phyloP scores from a whole-genome alignment of 805 yeast species.

The Kodamaea neixiangensis region DNA sequence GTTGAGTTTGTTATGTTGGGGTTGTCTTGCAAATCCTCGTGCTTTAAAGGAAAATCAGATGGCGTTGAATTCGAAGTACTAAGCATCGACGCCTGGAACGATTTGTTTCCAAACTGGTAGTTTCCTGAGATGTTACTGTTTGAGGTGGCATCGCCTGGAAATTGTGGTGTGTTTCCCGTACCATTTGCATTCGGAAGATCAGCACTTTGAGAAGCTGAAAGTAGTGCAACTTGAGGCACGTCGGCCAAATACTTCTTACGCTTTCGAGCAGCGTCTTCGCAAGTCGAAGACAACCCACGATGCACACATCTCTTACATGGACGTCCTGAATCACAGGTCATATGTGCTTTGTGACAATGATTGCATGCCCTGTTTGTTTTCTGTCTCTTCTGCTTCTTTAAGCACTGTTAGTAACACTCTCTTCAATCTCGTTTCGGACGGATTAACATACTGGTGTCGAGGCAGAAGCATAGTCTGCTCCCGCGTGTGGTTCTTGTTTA shows the following conservation, averaged over 20 bases:
- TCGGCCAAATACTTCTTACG: conserved; percentile 78
- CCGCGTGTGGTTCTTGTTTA: background rate
- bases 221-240: conserved; percentile 38
- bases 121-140: background rate
- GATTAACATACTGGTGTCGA: conserved; percentile 8
- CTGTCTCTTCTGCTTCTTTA: conserved; percentile 37
- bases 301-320: conserved; percentile 81
- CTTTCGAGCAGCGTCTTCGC: conserved; percentile 90
- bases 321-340: conserved; percentile 84
- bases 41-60: conserved; percentile 5
- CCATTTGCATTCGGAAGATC: background rate
- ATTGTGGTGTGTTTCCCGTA: background rate
- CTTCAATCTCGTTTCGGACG: background rate
- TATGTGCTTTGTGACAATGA: conserved; percentile 88
- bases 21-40: conserved; percentile 6
- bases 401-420: background rate
- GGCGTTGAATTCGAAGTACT: conserved; percentile 4
- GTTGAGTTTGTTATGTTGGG: background rate
- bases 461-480: background rate
- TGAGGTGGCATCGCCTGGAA: background rate
- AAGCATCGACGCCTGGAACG: conserved; percentile 6
- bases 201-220: background rate
- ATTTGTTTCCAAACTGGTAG: background rate
- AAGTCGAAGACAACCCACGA: conserved; percentile 65
- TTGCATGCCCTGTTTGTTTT: conserved; percentile 88